Base-by-base conservation (phyloP, 2,329 filamentous ascomycete species). In the Penicillium occitanis region DNA sequence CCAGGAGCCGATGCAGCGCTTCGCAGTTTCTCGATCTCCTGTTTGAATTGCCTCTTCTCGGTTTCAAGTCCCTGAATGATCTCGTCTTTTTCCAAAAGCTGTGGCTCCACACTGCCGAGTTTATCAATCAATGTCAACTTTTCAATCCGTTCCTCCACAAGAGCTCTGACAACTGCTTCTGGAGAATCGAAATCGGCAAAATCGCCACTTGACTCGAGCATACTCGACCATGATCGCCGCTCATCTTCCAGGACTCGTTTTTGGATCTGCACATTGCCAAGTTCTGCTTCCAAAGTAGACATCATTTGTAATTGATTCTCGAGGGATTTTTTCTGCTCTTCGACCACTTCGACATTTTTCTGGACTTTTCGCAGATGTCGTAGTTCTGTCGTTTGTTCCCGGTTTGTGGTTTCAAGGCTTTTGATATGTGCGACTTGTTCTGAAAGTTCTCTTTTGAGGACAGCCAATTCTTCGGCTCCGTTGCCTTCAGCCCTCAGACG, bases 361-460 rank as follows among this genome's bases (percentile, higher is more conserved):
- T 93, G 89, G 3, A 90, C 81, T 70, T 93, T 91, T 14, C 93
- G 89, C 44, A 96, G 84, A 70, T 93, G 90, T 71, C 91, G 92
- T 42, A 99, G 80, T 75, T 99, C 94, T 0, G 85, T 79, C 14
- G 87, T 82, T 73, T 97, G 91, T 60, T 96, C 92, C 28, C 91
- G 85, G 69, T 92, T 97, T 42, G 87, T 87, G 0, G 87, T 85
- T 76, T 99, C 95, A 2, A 99, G 83, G 35, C 87, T 89, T 67
- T 92, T 89, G 69, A 97, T 96, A 73, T 98, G 93, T n/a, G 88
- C 85, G 0, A 99, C 91, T 74, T 98, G 95, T 69, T 97, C 93
- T 0, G 91, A 90, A 4, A 99, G 84, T 78, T 99, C 93, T 70
- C 89, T 87, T 75, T 94, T 92, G 71, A 99, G 91, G 40, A 97